phyloP scores from a whole-genome alignment of 2,329 filamentous ascomycete genomes.

The Xenosphaeropsis pyriputrescens region DNA sequence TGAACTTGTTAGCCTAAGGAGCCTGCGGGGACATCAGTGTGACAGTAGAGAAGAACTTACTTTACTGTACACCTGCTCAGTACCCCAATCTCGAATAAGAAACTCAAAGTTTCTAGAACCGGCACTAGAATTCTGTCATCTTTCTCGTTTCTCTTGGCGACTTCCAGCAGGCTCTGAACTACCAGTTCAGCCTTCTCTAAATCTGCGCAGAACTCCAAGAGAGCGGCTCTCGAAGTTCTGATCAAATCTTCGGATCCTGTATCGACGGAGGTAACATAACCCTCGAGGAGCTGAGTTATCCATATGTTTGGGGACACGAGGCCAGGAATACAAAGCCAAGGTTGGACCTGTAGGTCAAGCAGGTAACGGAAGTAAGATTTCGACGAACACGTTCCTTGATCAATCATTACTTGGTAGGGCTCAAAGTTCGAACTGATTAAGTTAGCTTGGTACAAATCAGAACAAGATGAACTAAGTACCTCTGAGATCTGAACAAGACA shows the following conservation, averaged over 20 bases:
- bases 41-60: slow-evolving; percentile 2
- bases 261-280: slow-evolving; percentile 59
- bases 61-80: slow-evolving; percentile 23
- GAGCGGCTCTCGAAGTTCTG: slow-evolving; percentile 49
- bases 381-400: slow-evolving; percentile 1
- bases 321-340: slow-evolving; percentile 6
- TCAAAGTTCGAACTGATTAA: not conserved
- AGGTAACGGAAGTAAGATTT: slow-evolving; percentile 9
- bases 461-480: slow-evolving; percentile 22
- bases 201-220: slow-evolving; percentile 35
- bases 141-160: slow-evolving; percentile 35
- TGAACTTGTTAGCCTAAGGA: not conserved
- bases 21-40: too few relatives aligned
- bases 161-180: slow-evolving; percentile 34
- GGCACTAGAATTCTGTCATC: slow-evolving; percentile 60
- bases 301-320: slow-evolving; percentile 20
- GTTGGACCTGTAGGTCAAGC: slow-evolving; percentile 6
- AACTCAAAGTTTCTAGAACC: slow-evolving; percentile 61
- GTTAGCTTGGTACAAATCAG: not conserved
- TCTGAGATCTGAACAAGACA: slow-evolving; percentile 22
- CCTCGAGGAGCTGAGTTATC: slow-evolving; percentile 43
- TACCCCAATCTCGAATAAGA: slow-evolving; percentile 52
- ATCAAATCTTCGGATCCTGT: slow-evolving; percentile 66
- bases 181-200: slow-evolving; percentile 19
- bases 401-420: not conserved